A percentile compares a stretch with the other conserved stretches of the same genome.
These are phyloP conservation scores for Coniochaeta pulveracea DNA, from an alignment of 2,329 filamentous ascomycete genomes.

Conservation along the genomic window DNA sequence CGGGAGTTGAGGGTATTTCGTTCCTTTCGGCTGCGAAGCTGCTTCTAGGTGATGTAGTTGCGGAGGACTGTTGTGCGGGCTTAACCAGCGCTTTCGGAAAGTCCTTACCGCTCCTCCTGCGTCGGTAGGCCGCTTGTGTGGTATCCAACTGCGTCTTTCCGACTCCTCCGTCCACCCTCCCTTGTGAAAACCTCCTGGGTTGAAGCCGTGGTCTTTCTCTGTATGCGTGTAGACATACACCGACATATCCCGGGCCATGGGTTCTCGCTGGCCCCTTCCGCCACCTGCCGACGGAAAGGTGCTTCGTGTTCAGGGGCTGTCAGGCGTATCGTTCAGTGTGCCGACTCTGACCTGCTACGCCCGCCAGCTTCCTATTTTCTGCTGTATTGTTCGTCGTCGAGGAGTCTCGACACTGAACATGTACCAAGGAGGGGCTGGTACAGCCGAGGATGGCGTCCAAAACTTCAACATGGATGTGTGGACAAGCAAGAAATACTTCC, in stretches of 20 bases:
- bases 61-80: constrained; percentile 1
- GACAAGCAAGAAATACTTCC: constrained; percentile 1
- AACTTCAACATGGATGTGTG: constrained; percentile 1
- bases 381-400: background rate
- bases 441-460: background rate
- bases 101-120: constrained; percentile 1
- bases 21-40: constrained; percentile 1
- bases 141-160: background rate
- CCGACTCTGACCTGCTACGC: background rate
- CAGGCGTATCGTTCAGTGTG: background rate
- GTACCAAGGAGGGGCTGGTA: constrained; percentile 1
- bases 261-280: constrained; percentile 1
- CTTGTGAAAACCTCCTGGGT: background rate
- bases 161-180: background rate
- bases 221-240: background rate
- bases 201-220: constrained; percentile 1
- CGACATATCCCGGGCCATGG: constrained; percentile 1
- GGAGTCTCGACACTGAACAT: background rate
- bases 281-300: constrained; percentile 1
- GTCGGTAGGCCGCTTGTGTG: background rate
- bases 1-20: background rate
- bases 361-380: constrained; percentile 1
- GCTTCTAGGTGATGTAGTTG: constrained; percentile 1
- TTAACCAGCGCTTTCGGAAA: background rate
- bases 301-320: constrained; percentile 1